phyloP scores from a whole-genome alignment of 108 stramenopile species.

The Skeletonema marinoi region DNA sequence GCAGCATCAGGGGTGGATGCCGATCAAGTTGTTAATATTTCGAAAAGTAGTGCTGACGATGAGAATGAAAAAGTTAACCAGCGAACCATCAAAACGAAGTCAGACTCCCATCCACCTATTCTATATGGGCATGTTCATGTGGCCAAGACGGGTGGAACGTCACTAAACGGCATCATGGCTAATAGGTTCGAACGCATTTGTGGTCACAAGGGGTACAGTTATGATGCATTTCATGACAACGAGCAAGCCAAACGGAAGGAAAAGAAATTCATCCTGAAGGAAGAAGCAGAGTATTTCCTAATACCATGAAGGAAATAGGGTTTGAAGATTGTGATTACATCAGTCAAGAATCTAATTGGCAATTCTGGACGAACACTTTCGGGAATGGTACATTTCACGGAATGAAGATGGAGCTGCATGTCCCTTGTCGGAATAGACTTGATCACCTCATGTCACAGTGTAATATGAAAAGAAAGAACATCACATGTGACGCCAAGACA shows the following conservation, averaged over 20 bases:
- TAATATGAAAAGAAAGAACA: background rate
- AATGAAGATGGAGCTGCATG: conserved; percentile 1
- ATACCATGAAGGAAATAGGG: conserved; percentile 6
- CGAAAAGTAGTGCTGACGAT: no score
- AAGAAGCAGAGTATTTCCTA: background rate
- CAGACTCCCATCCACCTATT: background rate
- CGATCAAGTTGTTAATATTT: no score
- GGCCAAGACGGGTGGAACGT: conserved; percentile 1
- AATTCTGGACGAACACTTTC: background rate
- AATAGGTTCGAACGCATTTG: background rate
- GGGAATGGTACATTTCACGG: background rate
- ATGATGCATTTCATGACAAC: background rate
- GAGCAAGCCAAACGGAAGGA: background rate
- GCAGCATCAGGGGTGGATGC: background rate
- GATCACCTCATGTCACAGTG: conserved; percentile 12
- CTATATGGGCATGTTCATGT: conserved; percentile 2
- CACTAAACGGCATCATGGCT: conserved; percentile 3
- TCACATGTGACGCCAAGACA: no score
- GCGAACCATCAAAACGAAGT: background rate
- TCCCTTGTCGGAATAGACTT: background rate
- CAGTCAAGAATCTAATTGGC: background rate
- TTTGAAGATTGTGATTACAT: conserved; percentile 28
- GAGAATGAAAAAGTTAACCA: no score
- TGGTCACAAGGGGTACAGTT: conserved; percentile 8
- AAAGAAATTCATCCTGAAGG: background rate